Evolutionary conservation across 805 yeast genomes (phyloP).

Genomic region (Candida odintsovae): DNA sequence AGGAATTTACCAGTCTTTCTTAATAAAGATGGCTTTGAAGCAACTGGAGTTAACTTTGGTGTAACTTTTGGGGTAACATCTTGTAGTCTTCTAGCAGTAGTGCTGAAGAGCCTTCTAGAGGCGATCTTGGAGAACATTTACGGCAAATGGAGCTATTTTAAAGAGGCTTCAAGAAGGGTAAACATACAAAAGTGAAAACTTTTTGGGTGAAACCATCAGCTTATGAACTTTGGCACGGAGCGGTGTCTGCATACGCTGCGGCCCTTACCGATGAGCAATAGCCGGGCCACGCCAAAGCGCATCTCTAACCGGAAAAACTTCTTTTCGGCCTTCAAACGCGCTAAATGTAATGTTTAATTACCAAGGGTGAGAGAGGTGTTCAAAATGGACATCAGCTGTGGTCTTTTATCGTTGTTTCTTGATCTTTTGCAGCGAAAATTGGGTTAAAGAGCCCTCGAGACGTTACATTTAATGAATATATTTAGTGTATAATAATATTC

Average conservation of each 20-base stretch:
- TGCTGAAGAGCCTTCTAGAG: slow-evolving; percentile 8
- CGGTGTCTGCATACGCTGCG: no score
- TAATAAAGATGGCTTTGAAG: slow-evolving; percentile 17
- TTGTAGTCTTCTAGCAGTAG: slow-evolving; percentile 7
- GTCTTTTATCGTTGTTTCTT: no score
- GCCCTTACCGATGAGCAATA: not conserved
- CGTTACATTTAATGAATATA: no score
- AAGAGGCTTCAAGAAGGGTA: no score
- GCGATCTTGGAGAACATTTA: slow-evolving; percentile 6
- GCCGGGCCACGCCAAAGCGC: not conserved
- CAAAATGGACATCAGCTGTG: no score
- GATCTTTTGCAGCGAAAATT: no score
- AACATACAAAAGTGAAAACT: not conserved
- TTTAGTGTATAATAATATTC: no score
- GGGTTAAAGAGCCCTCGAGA: no score
- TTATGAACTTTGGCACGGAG: no score
- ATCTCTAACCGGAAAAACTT: not conserved
- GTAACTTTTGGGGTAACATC: slow-evolving; percentile 3
- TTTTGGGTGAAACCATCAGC: not conserved
- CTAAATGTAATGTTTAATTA: no score
- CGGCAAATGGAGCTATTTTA: not conserved
- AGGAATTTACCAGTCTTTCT: slow-evolving; percentile 19
- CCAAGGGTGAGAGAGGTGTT: no score
- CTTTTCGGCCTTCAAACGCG: not conserved
- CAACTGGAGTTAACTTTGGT: slow-evolving; percentile 5